These are phyloP conservation scores for Sphagnum tenellum DNA, from an alignment of 225 moss, liverwort and hornwort genomes.

Conservation along the genomic window DNA sequence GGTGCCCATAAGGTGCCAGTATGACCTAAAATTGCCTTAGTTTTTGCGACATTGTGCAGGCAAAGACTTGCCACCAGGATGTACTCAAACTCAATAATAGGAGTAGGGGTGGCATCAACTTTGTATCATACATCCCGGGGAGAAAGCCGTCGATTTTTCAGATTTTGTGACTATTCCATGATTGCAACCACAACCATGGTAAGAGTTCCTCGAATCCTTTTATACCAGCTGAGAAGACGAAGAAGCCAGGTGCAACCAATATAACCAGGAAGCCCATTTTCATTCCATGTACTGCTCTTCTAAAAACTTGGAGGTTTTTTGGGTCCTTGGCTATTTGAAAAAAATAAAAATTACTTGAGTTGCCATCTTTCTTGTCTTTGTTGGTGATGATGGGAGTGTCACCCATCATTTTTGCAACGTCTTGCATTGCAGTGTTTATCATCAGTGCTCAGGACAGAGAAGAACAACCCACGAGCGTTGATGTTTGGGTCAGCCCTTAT, in stretches of 20 bases:
- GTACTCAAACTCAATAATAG: conserved; percentile 74
- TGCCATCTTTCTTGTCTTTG: no score
- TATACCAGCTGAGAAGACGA: background rate
- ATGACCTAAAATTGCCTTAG: no score
- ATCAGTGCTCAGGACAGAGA: conserved; percentile 50
- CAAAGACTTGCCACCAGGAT: conserved; percentile 47
- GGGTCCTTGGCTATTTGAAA: no score
- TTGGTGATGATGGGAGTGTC: no score
- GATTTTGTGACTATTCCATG: conserved; percentile 88
- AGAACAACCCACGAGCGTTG: conserved; percentile 51
- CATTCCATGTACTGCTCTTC: no score
- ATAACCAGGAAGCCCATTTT: no score
- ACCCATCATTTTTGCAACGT: no score
- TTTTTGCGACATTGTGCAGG: conserved; percentile 20
- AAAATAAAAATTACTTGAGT: no score
- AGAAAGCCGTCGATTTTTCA: conserved; percentile 53
- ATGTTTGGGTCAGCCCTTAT: conserved; percentile 69
- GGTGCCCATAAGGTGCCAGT: no score
- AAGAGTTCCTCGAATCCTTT: conserved; percentile 6
- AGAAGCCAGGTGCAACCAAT: background rate
- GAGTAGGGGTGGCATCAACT: conserved; percentile 85
- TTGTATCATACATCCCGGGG: conserved; percentile 89
- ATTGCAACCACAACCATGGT: conserved; percentile 87
- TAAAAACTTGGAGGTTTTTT: no score
- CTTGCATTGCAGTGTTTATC: conserved; percentile 57